Evolutionary conservation across 2,329 filamentous ascomycete genomes (phyloP), one percentile per base, ranked within the genome.

Genomic region (Scorias spongiosa): DNA sequence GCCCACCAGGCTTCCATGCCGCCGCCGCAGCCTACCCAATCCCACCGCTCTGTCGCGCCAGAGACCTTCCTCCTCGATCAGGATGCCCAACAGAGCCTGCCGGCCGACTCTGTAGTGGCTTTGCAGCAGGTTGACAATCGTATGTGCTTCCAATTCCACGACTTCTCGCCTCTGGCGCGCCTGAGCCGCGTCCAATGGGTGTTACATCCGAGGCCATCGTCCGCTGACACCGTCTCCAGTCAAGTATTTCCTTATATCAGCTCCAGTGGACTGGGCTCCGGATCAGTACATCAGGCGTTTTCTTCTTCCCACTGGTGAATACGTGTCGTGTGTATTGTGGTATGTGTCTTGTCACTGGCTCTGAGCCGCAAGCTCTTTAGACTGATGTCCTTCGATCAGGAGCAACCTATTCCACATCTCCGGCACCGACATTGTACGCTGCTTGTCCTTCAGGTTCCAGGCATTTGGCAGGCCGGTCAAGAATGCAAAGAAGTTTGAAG

Each of bases 331-430:
- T 65, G 88, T 98, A 52, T 74, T 98, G 61, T 98, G 91, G 80
- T 84, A 55, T 51, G 66, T 60, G 34, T 44, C 28, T 26, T 26
- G 20, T 26, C 20, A 26, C 20, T 44, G 28, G 29, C 29, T 15
- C 20, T 36, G 37, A 26, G 20, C 20, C 20, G 20, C 20, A 26
- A 26, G 20, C 20, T 26, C 20, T 26, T 26, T 15, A 29, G 30
- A 20, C 32, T 43, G 17, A 11, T 15, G 9, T 26, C 15, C 5
- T 41, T 29, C 38, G 11, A 42, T 37, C 58, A 84, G 80, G 87
- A 96, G 89, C 74, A 96, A 94, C 63, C 84, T 98, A 56, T 98
- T 98, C 66, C 91, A 98, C 74, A 93, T 98, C 60, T 96, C 91
- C 20, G 91, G 91, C 50, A 98, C 91, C 54, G 91, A 98, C 65